Percentiles rank a stretch among this genome's conserved stretches.
Conservation (phyloP, 768 basidiomycete genomes). For the Leucogyrophana mollusca region DNA sequence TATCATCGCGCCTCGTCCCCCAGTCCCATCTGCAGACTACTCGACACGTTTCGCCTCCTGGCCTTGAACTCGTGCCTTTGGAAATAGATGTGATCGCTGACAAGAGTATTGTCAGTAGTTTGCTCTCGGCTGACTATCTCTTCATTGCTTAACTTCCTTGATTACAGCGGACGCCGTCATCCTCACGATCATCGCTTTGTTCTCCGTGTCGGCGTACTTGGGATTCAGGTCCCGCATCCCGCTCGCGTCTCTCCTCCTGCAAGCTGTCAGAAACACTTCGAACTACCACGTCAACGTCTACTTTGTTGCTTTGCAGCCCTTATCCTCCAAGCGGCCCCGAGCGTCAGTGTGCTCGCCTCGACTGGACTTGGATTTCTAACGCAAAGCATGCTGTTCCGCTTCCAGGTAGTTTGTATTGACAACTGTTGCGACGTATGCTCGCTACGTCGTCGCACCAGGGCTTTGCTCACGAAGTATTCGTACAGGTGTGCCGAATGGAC, state of each 20-base stretch:
- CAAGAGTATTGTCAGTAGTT: too few species aligned
- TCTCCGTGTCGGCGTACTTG: constrained; percentile 75
- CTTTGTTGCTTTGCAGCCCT: constrained; percentile 72
- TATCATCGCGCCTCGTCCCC: too few species aligned
- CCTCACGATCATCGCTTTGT: constrained; percentile 75
- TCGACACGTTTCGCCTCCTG: too few species aligned
- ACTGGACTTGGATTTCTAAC: too few species aligned
- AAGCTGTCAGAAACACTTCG: constrained; percentile 81
- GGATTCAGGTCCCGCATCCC: constrained; percentile 73
- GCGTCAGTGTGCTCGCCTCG: constrained; percentile 66
- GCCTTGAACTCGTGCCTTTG: too few species aligned
- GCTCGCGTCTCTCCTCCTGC: too few species aligned
- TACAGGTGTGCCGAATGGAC: constrained; percentile 64
- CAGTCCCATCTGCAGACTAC: too few species aligned
- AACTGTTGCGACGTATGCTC: constrained; percentile 68
- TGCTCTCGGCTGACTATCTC: too few species aligned
- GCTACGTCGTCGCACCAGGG: constrained; percentile 20
- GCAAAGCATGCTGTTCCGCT: too few species aligned
- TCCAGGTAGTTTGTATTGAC: constrained; percentile 77
- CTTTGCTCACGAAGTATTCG: not conserved
- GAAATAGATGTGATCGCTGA: not conserved
- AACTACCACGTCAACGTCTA: constrained; percentile 83
- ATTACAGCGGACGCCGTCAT: constrained; percentile 74
- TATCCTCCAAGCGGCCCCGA: constrained; percentile 66
- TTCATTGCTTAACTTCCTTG: constrained; percentile 5